Evolutionary conservation across 352 stramenopile species (phyloP).

Genomic region (Globisporangium emineosum): DNA sequence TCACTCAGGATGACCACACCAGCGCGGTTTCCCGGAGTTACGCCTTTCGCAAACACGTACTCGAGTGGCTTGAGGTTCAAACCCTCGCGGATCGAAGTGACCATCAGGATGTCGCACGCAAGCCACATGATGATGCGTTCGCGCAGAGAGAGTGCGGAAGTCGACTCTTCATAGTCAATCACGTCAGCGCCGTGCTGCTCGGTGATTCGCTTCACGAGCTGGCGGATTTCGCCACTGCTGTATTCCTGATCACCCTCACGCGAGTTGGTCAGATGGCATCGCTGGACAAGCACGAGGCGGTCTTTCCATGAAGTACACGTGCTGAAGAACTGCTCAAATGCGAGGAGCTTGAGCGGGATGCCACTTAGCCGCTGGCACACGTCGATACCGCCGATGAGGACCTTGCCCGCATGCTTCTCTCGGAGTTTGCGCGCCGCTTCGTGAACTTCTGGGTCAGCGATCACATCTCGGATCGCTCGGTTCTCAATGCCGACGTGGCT

Average conservation of each 20-base stretch:
- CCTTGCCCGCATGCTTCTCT: slow-evolving; percentile 90
- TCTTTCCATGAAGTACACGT: slow-evolving; percentile 94
- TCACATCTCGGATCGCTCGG: slow-evolving; percentile 47
- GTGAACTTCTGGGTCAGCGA: slow-evolving; percentile 68
- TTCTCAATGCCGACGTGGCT: slow-evolving; percentile 97
- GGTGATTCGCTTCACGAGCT: slow-evolving; percentile 82
- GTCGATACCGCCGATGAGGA: slow-evolving; percentile 92
- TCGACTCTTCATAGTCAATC: slow-evolving; percentile 89
- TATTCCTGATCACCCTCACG: slow-evolving; percentile 91
- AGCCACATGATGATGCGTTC: slow-evolving; percentile 93
- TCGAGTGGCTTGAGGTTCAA: slow-evolving; percentile 97
- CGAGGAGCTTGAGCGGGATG: slow-evolving; percentile 93
- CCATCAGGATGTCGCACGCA: slow-evolving; percentile 94
- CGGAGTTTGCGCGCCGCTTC: slow-evolving; percentile 72
- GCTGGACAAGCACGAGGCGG: slow-evolving; percentile 95
- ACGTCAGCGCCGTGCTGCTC: slow-evolving; percentile 61
- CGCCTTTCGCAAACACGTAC: slow-evolving; percentile 88
- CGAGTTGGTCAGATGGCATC: slow-evolving; percentile 84
- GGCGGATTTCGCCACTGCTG: slow-evolving; percentile 77
- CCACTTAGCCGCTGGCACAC: slow-evolving; percentile 93
- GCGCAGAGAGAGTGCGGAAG: slow-evolving; percentile 77
- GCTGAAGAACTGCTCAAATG: slow-evolving; percentile 95
- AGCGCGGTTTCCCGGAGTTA: slow-evolving; percentile 49
- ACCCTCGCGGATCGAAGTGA: slow-evolving; percentile 96
- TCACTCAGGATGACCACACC: slow-evolving; percentile 97